phyloP scores from a whole-genome alignment of 164 flowering plant genomes.

The Dillenia suffruticosa region DNA sequence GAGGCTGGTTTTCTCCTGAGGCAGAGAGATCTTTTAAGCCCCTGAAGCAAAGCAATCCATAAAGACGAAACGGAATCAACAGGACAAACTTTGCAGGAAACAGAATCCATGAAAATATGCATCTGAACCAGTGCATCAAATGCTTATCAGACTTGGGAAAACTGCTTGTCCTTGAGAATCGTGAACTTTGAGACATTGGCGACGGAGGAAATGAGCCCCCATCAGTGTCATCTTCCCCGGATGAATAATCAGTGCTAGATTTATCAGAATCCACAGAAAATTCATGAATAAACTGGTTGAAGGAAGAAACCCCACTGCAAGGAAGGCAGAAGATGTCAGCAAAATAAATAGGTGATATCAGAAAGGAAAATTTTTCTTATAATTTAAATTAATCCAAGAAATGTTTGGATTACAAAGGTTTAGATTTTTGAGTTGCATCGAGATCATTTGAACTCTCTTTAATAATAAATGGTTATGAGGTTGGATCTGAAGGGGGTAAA shows the following conservation, averaged over 20 bases:
- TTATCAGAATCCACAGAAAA: slow-evolving; percentile 83
- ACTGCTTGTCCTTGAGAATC: slow-evolving; percentile 48
- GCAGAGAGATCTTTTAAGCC: slow-evolving; percentile 21
- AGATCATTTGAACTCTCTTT: no score
- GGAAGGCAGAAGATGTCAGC: slow-evolving; percentile 12
- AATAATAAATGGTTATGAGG: no score
- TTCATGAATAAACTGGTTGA: slow-evolving; percentile 89
- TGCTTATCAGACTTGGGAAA: slow-evolving; percentile 34
- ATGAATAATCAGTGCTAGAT: slow-evolving; percentile 56
- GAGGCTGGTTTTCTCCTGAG: slow-evolving; percentile 23
- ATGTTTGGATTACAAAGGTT: no score
- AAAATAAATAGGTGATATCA: not conserved
- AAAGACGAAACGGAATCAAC: slow-evolving; percentile 49
- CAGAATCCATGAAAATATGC: slow-evolving; percentile 60
- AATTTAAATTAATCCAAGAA: no score
- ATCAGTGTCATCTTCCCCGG: slow-evolving; percentile 76
- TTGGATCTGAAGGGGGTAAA: no score
- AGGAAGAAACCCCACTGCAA: slow-evolving; percentile 91
- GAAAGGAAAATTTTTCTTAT: no score
- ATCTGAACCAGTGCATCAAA: slow-evolving; percentile 43
- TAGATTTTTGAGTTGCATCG: no score
- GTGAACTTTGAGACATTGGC: slow-evolving; percentile 67
- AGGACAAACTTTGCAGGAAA: slow-evolving; percentile 57
- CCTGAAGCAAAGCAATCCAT: slow-evolving; percentile 22
- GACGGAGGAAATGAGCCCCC: slow-evolving; percentile 38